Evolutionary conservation across 495 filamentous ascomycete species (phyloP), one percentile per base, ranked within the genome.

Genomic region (Aspergillus affinis): DNA sequence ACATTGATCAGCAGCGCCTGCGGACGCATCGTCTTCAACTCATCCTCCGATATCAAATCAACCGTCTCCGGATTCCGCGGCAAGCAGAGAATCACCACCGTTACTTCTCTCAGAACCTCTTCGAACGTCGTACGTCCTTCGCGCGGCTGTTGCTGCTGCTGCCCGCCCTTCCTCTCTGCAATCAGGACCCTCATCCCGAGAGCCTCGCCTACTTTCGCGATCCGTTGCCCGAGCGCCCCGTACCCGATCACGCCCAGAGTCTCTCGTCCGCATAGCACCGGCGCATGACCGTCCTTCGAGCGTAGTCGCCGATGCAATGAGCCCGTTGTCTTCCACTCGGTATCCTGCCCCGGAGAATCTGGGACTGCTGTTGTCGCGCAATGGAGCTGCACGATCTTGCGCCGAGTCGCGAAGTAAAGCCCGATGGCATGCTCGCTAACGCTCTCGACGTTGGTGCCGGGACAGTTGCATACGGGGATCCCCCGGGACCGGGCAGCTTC

Each of bases 341-440:
- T 54, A 27, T 60, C 30, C 65, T 66, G 62, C 64, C 66, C 45
- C 50, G 74, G 64, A n/a, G 41, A 29, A 3, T 5, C 26, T 30
- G 53, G 53, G 5, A 55, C 21, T 10, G 53, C 21, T 6, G 53
- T n/a, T 8, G 41, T 46, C 20, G 7, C 45, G 47, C 54, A 64
- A 69, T 70, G 74, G 55, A 82, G 63, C 17, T 72, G 54, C 1
- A 77, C 68, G 6, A 82, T 63, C 10, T 71, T 71, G 26, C 82
- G 67, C 45, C 81, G 71, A 32, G 77, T 61, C 1, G 81, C 76
- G 62, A 83, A 86, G 60, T 83, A 86, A n/a, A 84, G 66, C 13
- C 72, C 74, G 23, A 85, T 65, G 0, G 75, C 77, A 64, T 85
- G 82, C 63, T 85, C 83, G n/a, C 73, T 77, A 3, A 85, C 83